phyloP scores from a whole-genome alignment of 1,139 yeast species.

The Yamadazyma membranifaciens region DNA sequence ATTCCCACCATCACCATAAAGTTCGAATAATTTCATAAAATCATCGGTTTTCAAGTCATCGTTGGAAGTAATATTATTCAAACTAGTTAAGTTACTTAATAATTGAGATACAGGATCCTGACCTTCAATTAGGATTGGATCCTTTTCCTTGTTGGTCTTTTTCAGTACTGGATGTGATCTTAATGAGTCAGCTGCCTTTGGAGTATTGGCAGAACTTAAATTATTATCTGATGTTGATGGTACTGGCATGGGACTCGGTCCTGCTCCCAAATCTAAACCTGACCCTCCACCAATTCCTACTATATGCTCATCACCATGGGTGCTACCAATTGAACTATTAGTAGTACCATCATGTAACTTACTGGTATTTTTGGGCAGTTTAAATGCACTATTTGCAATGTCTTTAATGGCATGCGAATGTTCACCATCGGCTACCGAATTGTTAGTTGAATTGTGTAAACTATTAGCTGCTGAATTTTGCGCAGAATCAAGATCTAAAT shows the following conservation, averaged over 20 bases:
- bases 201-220: too few relatives aligned
- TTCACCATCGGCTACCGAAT: conserved; percentile 1
- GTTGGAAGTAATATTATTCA: conserved; percentile 7
- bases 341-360: not conserved
- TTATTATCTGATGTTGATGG: too few relatives aligned
- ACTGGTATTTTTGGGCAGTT: not conserved
- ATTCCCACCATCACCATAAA: conserved; percentile 30
- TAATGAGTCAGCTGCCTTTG: too few relatives aligned
- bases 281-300: too few relatives aligned
- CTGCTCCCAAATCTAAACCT: too few relatives aligned
- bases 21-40: conserved; percentile 35
- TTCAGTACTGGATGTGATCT: too few relatives aligned
- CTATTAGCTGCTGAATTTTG: not conserved
- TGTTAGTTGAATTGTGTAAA: not conserved
- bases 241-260: too few relatives aligned
- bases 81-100: conserved; percentile 6
- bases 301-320: not conserved
- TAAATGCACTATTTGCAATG: conserved; percentile 3
- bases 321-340: not conserved
- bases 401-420: conserved; percentile 1
- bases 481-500: conserved; percentile 1
- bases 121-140: not conserved
- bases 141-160: not conserved
- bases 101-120: conserved; percentile 7
- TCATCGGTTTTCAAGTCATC: conserved; percentile 31